A percentile compares a stretch with the other conserved stretches of the same genome.
Evolutionary conservation across 2,329 filamentous ascomycete genomes (phyloP).

Genomic region (Eutypa lata): DNA sequence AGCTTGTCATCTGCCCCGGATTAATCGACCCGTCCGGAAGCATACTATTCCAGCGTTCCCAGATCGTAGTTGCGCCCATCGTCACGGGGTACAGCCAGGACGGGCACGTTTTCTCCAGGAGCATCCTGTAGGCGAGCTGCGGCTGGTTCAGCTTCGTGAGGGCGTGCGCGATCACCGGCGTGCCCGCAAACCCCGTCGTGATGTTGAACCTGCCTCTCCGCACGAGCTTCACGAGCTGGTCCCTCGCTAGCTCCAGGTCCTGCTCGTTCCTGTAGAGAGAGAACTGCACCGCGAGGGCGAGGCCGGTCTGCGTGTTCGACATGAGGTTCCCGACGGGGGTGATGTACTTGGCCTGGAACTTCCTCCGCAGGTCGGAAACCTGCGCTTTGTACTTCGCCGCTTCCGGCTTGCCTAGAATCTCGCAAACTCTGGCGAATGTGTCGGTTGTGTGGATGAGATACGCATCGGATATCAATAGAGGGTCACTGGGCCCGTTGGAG

Average conservation of each 20-base stretch:
- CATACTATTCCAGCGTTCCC: slow-evolving; percentile 37
- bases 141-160: background rate
- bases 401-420: slow-evolving; percentile 16
- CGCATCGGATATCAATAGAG: slow-evolving; percentile 33
- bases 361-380: slow-evolving; percentile 7
- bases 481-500: slow-evolving; percentile 28
- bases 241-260: background rate
- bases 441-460: slow-evolving; percentile 34
- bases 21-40: slow-evolving; percentile 31
- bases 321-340: slow-evolving; percentile 8
- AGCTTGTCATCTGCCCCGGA: slow-evolving; percentile 34
- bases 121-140: slow-evolving; percentile 29
- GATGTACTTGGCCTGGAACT: slow-evolving; percentile 19
- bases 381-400: slow-evolving; percentile 14
- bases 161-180: slow-evolving; percentile 12
- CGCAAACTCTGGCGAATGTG: slow-evolving; percentile 22
- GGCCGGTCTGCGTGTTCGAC: slow-evolving; percentile 17
- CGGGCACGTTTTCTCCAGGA: slow-evolving; percentile 29
- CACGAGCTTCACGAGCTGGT: slow-evolving; percentile 8
- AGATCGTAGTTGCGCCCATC: slow-evolving; percentile 35
- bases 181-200: slow-evolving; percentile 21
- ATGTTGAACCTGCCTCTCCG: slow-evolving; percentile 9
- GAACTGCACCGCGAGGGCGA: slow-evolving; percentile 16
- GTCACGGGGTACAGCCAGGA: slow-evolving; percentile 34
- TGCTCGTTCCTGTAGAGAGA: slow-evolving; percentile 3